Conservation (phyloP, 306 rosid species). For the Acacia crassicarpa region DNA sequence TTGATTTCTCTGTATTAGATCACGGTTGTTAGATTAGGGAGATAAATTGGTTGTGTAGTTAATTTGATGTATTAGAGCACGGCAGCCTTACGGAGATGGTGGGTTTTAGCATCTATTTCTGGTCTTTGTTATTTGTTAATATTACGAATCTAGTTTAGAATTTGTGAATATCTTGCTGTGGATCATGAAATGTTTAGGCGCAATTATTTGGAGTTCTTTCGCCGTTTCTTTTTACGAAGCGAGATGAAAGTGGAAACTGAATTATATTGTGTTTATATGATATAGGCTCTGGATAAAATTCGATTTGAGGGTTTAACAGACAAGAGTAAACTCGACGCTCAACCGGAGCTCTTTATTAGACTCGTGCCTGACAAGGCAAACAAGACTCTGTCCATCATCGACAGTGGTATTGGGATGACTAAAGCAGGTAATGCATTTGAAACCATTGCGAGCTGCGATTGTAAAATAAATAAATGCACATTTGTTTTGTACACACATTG, state of each 20-base stretch:
- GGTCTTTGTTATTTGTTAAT: not conserved
- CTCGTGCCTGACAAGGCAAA: constrained; percentile 53
- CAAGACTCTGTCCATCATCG: constrained; percentile 60
- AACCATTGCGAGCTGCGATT: not conserved
- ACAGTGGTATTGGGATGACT: constrained; percentile 63
- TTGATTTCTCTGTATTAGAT: not conserved
- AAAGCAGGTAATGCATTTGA: constrained; percentile 48
- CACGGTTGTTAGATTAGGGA: not conserved
- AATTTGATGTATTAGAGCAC: not conserved
- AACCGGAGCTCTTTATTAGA: constrained; percentile 63
- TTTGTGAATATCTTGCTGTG: not conserved
- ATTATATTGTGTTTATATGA: not conserved
- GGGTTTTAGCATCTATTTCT: not conserved
- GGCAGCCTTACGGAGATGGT: not conserved
- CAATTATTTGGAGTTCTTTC: too few species aligned
- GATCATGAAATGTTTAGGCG: not conserved
- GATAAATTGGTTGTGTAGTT: not conserved
- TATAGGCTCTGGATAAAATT: constrained; percentile 61
- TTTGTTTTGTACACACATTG: not conserved
- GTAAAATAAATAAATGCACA: not conserved
- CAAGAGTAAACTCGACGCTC: constrained; percentile 54
- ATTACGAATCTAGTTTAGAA: not conserved
- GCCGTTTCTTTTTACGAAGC: not conserved
- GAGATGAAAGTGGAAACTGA: not conserved
- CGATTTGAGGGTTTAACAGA: constrained; percentile 59